phyloP scores from a whole-genome alignment of 495 filamentous ascomycete genomes.

The Apodospora peruviana region DNA sequence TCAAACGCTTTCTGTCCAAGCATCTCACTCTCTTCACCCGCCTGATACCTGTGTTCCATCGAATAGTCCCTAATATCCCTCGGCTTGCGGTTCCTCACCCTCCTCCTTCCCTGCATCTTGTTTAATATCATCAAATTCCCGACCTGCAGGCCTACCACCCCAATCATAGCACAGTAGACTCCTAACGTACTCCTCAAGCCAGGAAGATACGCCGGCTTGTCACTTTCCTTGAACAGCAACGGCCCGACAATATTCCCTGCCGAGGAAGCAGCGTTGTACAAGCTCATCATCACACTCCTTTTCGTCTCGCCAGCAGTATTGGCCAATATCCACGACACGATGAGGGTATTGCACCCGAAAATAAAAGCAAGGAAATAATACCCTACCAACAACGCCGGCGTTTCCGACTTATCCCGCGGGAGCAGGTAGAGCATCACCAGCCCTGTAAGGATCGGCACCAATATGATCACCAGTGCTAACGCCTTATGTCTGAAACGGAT shows the following conservation, averaged over 20 bases:
- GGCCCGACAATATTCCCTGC: constrained; percentile 66
- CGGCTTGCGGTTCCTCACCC: constrained; percentile 53
- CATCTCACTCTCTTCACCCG: constrained; percentile 2
- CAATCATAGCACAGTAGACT: constrained; percentile 51
- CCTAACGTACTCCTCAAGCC: constrained; percentile 51
- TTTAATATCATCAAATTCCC: constrained; percentile 50
- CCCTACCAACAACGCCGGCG: constrained; percentile 44
- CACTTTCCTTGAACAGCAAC: constrained; percentile 54
- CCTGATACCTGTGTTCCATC: constrained; percentile 42
- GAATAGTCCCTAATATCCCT: constrained; percentile 50
- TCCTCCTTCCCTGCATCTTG: constrained; percentile 41
- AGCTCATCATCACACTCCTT: constrained; percentile 51
- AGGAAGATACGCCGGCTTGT: constrained; percentile 55
- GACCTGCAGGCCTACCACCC: constrained; percentile 45
- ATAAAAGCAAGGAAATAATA: constrained; percentile 61
- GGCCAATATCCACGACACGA: constrained; percentile 43
- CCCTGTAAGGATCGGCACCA: constrained; percentile 53
- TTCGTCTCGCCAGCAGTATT: constrained; percentile 74
- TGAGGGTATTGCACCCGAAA: constrained; percentile 47
- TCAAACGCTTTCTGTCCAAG: constrained; percentile 38
- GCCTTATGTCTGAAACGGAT: constrained; percentile 48
- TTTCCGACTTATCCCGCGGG: constrained; percentile 32
- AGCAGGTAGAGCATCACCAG: constrained; percentile 51
- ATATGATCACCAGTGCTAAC: constrained; percentile 38
- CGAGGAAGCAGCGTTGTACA: constrained; percentile 57